phyloP scores from a whole-genome alignment of 2,329 filamentous ascomycete genomes.

The Aureobasidium uvarum region DNA sequence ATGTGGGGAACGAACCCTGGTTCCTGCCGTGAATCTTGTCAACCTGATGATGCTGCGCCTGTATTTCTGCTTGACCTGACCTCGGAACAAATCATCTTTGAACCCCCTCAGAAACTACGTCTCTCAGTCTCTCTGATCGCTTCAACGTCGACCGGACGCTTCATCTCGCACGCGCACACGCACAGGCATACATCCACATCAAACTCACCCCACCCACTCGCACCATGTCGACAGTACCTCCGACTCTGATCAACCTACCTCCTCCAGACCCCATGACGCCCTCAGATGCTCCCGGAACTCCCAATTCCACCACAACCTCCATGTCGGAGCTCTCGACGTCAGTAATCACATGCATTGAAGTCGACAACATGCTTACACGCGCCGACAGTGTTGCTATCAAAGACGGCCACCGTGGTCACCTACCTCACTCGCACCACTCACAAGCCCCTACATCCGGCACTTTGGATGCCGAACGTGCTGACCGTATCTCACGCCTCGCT shows the following conservation, averaged over 20 bases:
- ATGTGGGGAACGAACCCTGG: conserved; percentile 8
- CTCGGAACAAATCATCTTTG: too few relatives aligned
- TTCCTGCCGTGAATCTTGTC: conserved; percentile 2
- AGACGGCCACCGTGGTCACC: conserved; percentile 85
- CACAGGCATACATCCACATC: neutral
- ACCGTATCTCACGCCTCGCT: conserved; percentile 90
- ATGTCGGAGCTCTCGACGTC: conserved; percentile 81
- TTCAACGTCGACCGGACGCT: neutral
- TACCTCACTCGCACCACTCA: conserved; percentile 56
- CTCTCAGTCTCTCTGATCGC: neutral
- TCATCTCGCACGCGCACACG: neutral
- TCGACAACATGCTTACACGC: neutral
- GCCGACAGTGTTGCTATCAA: conserved; percentile 72
- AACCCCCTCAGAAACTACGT: neutral
- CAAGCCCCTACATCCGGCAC: conserved; percentile 54
- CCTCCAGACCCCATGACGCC: conserved; percentile 82
- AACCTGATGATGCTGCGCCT: neutral
- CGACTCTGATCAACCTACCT: conserved; percentile 79
- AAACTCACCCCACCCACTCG: neutral
- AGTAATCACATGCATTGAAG: neutral
- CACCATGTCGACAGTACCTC: conserved; percentile 35
- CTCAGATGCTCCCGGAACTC: conserved; percentile 87
- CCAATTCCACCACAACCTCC: conserved; percentile 87
- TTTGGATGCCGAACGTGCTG: conserved; percentile 86
- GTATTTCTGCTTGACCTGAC: neutral